Percentiles rank a stretch among this genome's conserved stretches.
These are phyloP conservation scores for Calonectria henricotiae DNA, from an alignment of 2,329 filamentous ascomycete genomes.

Conservation along the genomic window DNA sequence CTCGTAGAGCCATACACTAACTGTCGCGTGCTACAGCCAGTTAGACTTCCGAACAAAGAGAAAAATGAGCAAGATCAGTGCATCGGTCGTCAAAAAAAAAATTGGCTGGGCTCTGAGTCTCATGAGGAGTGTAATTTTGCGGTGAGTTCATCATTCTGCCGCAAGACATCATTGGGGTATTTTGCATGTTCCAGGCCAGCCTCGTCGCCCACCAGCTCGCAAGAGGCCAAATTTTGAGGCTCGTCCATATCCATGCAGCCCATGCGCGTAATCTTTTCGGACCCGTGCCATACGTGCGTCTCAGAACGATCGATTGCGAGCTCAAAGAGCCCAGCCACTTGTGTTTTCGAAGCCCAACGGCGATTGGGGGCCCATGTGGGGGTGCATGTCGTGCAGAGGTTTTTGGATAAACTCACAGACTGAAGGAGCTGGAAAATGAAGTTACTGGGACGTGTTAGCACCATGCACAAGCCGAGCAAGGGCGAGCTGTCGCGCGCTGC, in stretches of 20 bases:
- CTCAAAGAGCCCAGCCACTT: slow-evolving; percentile 24
- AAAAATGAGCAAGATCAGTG: neutral
- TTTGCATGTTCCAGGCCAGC: slow-evolving; percentile 23
- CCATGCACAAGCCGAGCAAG: neutral
- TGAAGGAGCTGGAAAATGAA: slow-evolving; percentile 84
- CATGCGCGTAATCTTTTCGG: slow-evolving; percentile 1
- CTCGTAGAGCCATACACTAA: slow-evolving; percentile 97
- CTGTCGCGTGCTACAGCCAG: slow-evolving; percentile 77
- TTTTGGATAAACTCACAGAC: slow-evolving; percentile 58
- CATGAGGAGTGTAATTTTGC: neutral
- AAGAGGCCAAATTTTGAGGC: neutral
- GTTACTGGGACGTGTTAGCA: slow-evolving; percentile 60
- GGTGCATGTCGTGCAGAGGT: slow-evolving; percentile 1
- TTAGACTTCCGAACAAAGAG: slow-evolving; percentile 43
- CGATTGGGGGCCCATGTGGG: slow-evolving; percentile 36
- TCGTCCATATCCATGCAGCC: neutral
- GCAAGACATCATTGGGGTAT: slow-evolving; percentile 9
- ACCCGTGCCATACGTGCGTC: neutral
- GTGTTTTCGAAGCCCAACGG: slow-evolving; percentile 41
- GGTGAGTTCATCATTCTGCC: neutral
- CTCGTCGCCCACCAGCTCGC: neutral
- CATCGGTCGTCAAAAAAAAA: slow-evolving; percentile 23
- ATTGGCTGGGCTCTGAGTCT: neutral
- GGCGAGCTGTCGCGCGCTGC: slow-evolving; percentile 41
- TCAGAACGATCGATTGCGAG: neutral